Conservation (phyloP, 768 basidiomycete genomes). For the Floccularia luteovirens region DNA sequence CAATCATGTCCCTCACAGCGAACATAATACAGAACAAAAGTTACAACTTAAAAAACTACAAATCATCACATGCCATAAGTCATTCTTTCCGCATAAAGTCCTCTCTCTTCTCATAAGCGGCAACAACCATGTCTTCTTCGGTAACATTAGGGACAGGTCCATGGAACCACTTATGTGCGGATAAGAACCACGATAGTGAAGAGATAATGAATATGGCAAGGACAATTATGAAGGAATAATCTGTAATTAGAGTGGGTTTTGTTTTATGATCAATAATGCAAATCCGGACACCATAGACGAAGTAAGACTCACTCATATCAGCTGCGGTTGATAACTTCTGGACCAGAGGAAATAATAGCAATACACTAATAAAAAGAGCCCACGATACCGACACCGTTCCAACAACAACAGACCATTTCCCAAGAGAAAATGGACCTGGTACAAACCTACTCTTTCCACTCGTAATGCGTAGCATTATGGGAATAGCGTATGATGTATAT, state of each 20-base stretch:
- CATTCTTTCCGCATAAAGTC: too few relatives aligned
- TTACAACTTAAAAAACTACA: too few relatives aligned
- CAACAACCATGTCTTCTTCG: slow-evolving; percentile 5
- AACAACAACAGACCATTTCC: slow-evolving; percentile 18
- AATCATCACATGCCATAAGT: too few relatives aligned
- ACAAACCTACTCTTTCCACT: slow-evolving; percentile 20
- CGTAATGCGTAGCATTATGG: slow-evolving; percentile 26
- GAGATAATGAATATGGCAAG: slow-evolving; percentile 20
- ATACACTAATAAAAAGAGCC: slow-evolving; percentile 23
- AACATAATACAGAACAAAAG: too few relatives aligned
- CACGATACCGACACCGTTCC: slow-evolving; percentile 19
- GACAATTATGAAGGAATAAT: slow-evolving; percentile 22
- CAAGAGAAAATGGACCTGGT: slow-evolving; percentile 25
- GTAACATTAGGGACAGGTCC: slow-evolving; percentile 23
- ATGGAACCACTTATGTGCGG: slow-evolving; percentile 24
- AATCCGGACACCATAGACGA: background rate
- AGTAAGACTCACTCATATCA: slow-evolving; percentile 23
- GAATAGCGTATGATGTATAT: slow-evolving; percentile 29
- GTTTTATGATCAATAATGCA: too few relatives aligned
- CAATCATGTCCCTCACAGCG: too few relatives aligned
- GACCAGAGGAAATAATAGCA: slow-evolving; percentile 23
- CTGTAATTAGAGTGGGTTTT: slow-evolving; percentile 4
- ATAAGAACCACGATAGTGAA: slow-evolving; percentile 21
- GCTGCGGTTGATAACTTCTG: slow-evolving; percentile 11
- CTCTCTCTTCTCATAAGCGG: too few relatives aligned